A percentile compares a stretch with the other conserved stretches of the same genome.
These are phyloP conservation scores for Phytopythium oedochilum DNA, from an alignment of 352 stramenopile genomes.

Conservation along the genomic window DNA sequence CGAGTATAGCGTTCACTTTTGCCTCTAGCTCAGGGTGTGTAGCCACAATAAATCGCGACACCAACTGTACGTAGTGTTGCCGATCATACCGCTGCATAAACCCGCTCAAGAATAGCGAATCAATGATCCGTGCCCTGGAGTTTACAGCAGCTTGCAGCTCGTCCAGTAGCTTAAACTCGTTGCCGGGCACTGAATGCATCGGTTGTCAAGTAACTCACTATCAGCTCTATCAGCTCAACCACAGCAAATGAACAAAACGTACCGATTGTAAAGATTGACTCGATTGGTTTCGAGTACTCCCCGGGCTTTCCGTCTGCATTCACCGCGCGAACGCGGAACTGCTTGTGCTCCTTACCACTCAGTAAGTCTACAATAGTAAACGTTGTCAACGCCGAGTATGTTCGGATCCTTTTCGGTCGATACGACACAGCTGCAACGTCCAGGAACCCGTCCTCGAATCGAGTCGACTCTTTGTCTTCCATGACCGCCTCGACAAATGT, in stretches of 20 bases:
- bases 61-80: conserved; percentile 58
- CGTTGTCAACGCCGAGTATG: conserved; percentile 24
- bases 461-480: conserved; percentile 29
- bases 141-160: conserved; percentile 79
- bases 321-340: conserved; percentile 61
- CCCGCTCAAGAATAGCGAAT: conserved; percentile 74
- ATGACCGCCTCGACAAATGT: conserved; percentile 58
- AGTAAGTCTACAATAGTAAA: conserved; percentile 44
- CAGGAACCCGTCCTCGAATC: conserved; percentile 22
- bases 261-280: conserved; percentile 66
- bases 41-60: conserved; percentile 59
- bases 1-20: conserved; percentile 52
- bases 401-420: conserved; percentile 44
- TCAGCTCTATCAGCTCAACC: neutral
- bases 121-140: conserved; percentile 51
- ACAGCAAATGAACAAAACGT: conserved; percentile 2
- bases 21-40: conserved; percentile 41
- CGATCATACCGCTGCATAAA: conserved; percentile 82
- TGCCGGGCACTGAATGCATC: conserved; percentile 35
- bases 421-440: conserved; percentile 59
- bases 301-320: conserved; percentile 51
- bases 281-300: conserved; percentile 37
- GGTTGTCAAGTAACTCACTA: conserved; percentile 1
- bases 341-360: conserved; percentile 57
- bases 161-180: conserved; percentile 64